Percentiles rank a stretch among this genome's conserved stretches.
Evolutionary conservation across 345 rosid species (phyloP).

Genomic region (Populus simonii): DNA sequence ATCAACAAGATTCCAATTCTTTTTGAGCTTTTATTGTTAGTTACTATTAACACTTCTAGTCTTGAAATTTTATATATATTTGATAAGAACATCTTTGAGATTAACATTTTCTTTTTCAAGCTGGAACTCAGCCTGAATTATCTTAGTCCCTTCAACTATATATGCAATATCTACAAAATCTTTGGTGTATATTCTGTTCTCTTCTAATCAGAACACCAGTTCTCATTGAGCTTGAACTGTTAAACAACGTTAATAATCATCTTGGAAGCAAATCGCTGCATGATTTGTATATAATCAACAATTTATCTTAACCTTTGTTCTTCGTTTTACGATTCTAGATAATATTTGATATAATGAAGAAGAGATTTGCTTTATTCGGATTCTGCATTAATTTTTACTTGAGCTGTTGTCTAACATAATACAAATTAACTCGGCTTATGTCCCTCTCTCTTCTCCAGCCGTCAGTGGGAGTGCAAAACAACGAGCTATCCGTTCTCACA

Average conservation of each 20-base stretch:
- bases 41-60: neutral
- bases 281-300: neutral
- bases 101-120: neutral
- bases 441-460: too few relatives aligned
- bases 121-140: neutral
- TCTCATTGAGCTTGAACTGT: neutral
- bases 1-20: too few relatives aligned
- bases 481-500: neutral
- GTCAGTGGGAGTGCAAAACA: neutral
- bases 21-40: neutral
- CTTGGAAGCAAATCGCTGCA: neutral
- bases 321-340: neutral
- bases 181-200: neutral
- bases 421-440: too few relatives aligned
- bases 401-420: neutral
- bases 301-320: conserved; percentile 2
- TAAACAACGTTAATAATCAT: neutral
- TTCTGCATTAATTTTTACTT: neutral
- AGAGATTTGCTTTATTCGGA: neutral
- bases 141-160: neutral
- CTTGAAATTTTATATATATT: neutral
- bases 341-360: neutral
- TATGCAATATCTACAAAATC: neutral
- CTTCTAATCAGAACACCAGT: neutral
- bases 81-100: neutral